Conservation (phyloP, 106 monocot genomes). For the Platanthera zijinensis region DNA sequence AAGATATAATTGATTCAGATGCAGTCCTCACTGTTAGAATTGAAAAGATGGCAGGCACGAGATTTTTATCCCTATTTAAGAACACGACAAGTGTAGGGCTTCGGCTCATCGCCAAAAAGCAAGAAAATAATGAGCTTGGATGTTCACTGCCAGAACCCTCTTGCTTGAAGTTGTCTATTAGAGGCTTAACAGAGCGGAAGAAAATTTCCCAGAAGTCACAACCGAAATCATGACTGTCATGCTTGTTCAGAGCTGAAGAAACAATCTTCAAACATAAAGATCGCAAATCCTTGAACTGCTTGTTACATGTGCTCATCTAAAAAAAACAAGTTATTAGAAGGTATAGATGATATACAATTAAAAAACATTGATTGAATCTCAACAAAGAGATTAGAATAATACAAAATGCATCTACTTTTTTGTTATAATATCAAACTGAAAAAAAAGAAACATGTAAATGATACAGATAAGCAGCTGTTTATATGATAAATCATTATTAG, state of each 20-base stretch:
- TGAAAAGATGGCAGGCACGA: constrained; percentile 75
- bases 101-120: constrained; percentile 83
- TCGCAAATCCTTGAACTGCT: constrained; percentile 66
- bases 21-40: constrained; percentile 71
- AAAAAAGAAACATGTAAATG: no score
- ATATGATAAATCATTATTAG: not conserved
- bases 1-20: constrained; percentile 58
- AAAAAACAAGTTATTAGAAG: not conserved
- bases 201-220: constrained; percentile 76
- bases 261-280: constrained; percentile 69
- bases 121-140: constrained; percentile 79
- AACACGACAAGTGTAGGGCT: constrained; percentile 41
- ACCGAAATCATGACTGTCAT: constrained; percentile 45
- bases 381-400: not conserved
- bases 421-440: not conserved
- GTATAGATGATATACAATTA: not conserved
- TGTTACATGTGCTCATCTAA: constrained; percentile 21
- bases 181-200: constrained; percentile 68
- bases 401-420: not conserved
- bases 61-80: constrained; percentile 36
- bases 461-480: not conserved
- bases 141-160: constrained; percentile 86
- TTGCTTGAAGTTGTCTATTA: constrained; percentile 64
- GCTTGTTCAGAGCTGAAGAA: constrained; percentile 55
- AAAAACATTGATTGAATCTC: not conserved